Base-by-base conservation (phyloP, 2,329 filamentous ascomycete species). In the Aspergillus floridensis region DNA sequence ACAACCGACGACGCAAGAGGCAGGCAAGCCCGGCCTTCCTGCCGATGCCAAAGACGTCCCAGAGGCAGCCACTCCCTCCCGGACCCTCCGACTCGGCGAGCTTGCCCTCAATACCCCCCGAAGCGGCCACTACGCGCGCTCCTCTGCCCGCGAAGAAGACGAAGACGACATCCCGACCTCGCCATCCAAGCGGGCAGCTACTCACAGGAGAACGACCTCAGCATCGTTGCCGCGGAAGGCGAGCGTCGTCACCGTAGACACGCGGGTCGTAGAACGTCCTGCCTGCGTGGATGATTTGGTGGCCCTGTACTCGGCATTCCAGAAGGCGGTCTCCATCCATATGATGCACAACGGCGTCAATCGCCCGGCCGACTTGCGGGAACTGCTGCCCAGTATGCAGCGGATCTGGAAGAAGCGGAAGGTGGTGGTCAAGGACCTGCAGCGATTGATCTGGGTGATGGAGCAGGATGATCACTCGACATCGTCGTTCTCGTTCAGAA, bases 351-450 rank as follows among this genome's bases (percentile, higher is more conserved):
- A 88, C 72, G 87, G 88, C 60, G 77, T 79, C 31, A 78, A 81
- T 50, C 80, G 84, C 0, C 87, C 90, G 0, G 84, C 87, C 24
- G 88, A 91, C 67, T 73, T 92, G 49, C 79, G 81, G 38, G 77
- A 81, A 31, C 79, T 92, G 38, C 81, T 84, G 35, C 85, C 85
- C 10, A 82, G 86, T 58, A 80, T 91, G 46, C 84, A 88, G 12
- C 83, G 86, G 63, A 79, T 87, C 41, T 93, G 89, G 89, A 88
- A 88, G 60, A 91, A 89, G 76, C 82, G 88, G 32, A 81, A 81
- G 58, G 88, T 92, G 16, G 83, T 81, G 0, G 76, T 84, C 0
- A 84, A 86, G 46, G 89, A 93, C 67, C 78, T 92, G 51, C 85
- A 86, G 62, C 81, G 84, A 61, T 84, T 88, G 63, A 74, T 93